Conservation (phyloP, 768 basidiomycete genomes). For the Xerocomellus intermedius region DNA sequence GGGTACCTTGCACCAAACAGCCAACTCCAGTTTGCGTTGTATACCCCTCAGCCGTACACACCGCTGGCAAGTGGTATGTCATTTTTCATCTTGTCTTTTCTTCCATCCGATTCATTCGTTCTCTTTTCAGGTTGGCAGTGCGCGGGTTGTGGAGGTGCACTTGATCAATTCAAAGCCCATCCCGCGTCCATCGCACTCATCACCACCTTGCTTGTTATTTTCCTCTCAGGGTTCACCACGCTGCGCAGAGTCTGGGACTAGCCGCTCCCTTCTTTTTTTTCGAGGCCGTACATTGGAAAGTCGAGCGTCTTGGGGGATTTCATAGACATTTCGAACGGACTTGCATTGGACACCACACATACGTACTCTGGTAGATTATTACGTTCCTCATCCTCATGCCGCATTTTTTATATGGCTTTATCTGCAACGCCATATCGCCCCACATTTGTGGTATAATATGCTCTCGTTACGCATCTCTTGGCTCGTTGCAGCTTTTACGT, state of each 20-base stretch:
- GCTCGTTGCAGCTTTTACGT: conserved; percentile 1
- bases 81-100: not conserved
- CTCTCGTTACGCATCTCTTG: conserved; percentile 9
- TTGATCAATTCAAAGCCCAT: conserved; percentile 31
- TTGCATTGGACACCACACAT: conserved; percentile 30
- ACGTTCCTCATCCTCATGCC: conserved; percentile 21
- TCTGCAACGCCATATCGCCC: conserved; percentile 8
- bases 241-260: conserved; percentile 32
- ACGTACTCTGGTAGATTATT: conserved; percentile 29
- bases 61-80: conserved; percentile 45
- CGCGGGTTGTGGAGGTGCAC: conserved; percentile 28
- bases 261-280: not conserved
- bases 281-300: not conserved
- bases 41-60: conserved; percentile 56
- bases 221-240: conserved; percentile 36
- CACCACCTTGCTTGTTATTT: conserved; percentile 31
- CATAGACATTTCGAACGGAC: conserved; percentile 28
- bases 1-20: conserved; percentile 56
- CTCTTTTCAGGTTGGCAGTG: conserved; percentile 29
- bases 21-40: conserved; percentile 58
- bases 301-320: conserved; percentile 14
- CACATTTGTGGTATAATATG: conserved; percentile 24
- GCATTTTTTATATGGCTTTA: conserved; percentile 20
- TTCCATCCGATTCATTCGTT: not conserved
- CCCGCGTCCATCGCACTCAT: conserved; percentile 34